Conservation (phyloP, 2,329 filamentous ascomycete genomes). For the Hirsutella thompsonii region DNA sequence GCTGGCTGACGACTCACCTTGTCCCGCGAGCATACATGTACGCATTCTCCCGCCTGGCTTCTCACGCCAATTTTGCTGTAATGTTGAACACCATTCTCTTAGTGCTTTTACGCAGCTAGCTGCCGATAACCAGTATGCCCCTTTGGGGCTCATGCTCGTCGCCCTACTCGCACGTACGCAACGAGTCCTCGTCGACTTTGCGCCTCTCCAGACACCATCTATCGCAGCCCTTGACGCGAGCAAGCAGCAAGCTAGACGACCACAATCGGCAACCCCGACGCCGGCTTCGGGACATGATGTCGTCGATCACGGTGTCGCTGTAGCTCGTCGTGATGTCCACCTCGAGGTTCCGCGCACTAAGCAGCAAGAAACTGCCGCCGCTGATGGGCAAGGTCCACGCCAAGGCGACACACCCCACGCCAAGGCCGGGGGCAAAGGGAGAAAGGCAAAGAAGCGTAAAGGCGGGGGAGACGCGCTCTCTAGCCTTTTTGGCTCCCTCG, state of each 20-base stretch:
- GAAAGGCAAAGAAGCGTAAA: slow-evolving; percentile 43
- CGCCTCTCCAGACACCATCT: slow-evolving; percentile 7
- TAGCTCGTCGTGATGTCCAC: slow-evolving; percentile 12
- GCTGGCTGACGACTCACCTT: slow-evolving; percentile 16
- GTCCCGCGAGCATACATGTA: slow-evolving; percentile 24
- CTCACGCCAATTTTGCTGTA: neutral
- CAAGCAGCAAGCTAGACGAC: neutral
- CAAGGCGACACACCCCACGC: slow-evolving; percentile 9
- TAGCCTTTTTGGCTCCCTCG: slow-evolving; percentile 54
- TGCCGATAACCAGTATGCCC: slow-evolving; percentile 60
- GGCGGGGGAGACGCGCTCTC: slow-evolving; percentile 58
- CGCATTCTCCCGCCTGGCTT: slow-evolving; percentile 4
- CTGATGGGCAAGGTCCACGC: neutral
- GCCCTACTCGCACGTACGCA: slow-evolving; percentile 48
- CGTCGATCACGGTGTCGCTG: slow-evolving; percentile 14
- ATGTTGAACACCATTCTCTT: too few relatives aligned
- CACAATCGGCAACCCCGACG: neutral
- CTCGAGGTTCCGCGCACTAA: neutral
- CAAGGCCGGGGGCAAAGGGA: slow-evolving; percentile 27
- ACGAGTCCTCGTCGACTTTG: slow-evolving; percentile 25
- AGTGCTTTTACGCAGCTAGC: slow-evolving; percentile 57
- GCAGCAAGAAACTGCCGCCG: neutral
- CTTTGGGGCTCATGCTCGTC: slow-evolving; percentile 57
- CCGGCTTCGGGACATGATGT: neutral
- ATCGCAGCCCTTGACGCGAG: neutral